phyloP scores from a whole-genome alignment of 2,329 filamentous ascomycete species.

The Trichoderma sp. region DNA sequence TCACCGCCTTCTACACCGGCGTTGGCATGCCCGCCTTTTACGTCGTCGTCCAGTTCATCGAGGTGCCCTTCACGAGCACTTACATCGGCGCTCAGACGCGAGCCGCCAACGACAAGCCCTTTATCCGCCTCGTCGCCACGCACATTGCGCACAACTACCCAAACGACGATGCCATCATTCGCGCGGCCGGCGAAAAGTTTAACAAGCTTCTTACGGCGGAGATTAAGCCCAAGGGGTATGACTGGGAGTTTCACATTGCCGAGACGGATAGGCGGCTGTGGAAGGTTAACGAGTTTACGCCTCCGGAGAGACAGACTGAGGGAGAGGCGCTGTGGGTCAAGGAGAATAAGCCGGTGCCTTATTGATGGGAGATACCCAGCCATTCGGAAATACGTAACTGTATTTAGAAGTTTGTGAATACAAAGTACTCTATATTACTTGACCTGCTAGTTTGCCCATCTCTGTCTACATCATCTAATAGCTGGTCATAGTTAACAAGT shows the following conservation, averaged over 20 bases:
- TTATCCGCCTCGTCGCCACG: constrained; percentile 25
- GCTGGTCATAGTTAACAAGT: no score
- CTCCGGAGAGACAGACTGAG: constrained; percentile 43
- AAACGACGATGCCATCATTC: neutral
- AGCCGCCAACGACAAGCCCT: constrained; percentile 8
- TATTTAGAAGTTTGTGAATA: neutral
- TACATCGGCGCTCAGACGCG: constrained; percentile 24
- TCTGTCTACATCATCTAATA: no score
- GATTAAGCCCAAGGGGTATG: constrained; percentile 41
- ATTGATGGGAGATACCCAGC: neutral
- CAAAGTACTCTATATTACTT: no score
- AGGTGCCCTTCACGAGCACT: constrained; percentile 6
- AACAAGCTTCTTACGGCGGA: constrained; percentile 23
- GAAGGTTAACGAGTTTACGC: constrained; percentile 48
- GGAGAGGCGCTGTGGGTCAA: constrained; percentile 42
- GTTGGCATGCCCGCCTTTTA: constrained; percentile 27
- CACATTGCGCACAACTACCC: constrained; percentile 25
- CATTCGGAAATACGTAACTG: neutral
- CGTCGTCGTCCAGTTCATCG: constrained; percentile 28
- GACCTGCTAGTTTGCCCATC: no score
- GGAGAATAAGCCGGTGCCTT: constrained; percentile 16
- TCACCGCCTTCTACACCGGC: constrained; percentile 19
- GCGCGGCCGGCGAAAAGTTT: neutral
- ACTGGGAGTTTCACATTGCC: constrained; percentile 49
- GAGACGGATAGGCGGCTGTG: constrained; percentile 50